Evolutionary conservation across 345 rosid genomes (phyloP), one percentile per base, ranked within the genome.

Genomic region (Cardiospermum halicacabum): DNA sequence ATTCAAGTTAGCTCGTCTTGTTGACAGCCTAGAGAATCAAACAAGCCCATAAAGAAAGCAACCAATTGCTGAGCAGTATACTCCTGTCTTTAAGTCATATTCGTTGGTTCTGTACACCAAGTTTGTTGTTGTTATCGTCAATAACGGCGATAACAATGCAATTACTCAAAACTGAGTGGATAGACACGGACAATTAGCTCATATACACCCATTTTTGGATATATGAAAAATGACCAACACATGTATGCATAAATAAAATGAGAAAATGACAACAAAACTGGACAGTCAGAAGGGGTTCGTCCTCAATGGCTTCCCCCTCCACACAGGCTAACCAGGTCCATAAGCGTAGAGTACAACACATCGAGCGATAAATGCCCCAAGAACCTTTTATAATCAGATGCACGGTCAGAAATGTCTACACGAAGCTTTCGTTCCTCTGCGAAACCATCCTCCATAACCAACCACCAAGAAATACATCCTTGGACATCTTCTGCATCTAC

Each of bases 401-500:
- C 77, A 0, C 76, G 82, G 47, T 85, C 79, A 1, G 60, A 66
- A 6, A 64, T 45, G 67, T 80, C 83, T 32, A 64, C 36, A 18
- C 61, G 66, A 58, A 80, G 80, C 64, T 80, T 86, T 65, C 68
- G 69, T 78, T 88, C 96, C 51, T 77, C 87, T 0, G 84, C 72
- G 65, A 82, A 83, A 42, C 89, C 89, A 59, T 82, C 85, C 72
- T 93, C 97, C 93, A 85, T 84, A 28, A 81, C 85, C 67, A 93
- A 70, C 98, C 92, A 93, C 97, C 97, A 93, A 2, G 92, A 81
- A 66, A 90, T 86, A 80, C 96, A 84, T 26, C 96, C 97, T 53
- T 67, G 68, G 28, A 47, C 25, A 50, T 82, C 92, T 51, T 89
- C 91, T 0, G 89, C 89, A 73, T 87, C 88, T 55, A 94, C 96